These are phyloP conservation scores for Schwanniomyces sp. DNA, from an alignment of 805 yeast species.

Conservation along the genomic window DNA sequence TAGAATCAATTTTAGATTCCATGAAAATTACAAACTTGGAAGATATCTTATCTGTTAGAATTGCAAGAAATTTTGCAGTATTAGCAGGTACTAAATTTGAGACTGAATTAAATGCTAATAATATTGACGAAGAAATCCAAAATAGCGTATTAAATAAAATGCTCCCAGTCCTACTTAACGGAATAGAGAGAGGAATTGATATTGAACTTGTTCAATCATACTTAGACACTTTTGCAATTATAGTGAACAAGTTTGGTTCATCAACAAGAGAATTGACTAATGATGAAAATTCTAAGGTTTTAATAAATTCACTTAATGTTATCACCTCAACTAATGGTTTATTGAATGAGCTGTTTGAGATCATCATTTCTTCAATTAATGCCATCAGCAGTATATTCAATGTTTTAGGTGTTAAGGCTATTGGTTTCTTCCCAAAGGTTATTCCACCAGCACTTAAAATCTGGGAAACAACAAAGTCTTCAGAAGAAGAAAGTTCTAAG, in stretches of 20 bases:
- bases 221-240: slow-evolving; percentile 62
- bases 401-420: slow-evolving; percentile 79
- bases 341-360: slow-evolving; percentile 54
- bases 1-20: slow-evolving; percentile 51
- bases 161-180: slow-evolving; percentile 48
- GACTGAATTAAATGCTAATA: slow-evolving; percentile 52
- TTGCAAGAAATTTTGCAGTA: slow-evolving; percentile 61
- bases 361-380: slow-evolving; percentile 70
- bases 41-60: slow-evolving; percentile 43
- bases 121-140: slow-evolving; percentile 43
- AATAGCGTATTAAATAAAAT: slow-evolving; percentile 52
- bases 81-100: slow-evolving; percentile 71
- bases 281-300: slow-evolving; percentile 44
- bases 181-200: slow-evolving; percentile 34
- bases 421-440: slow-evolving; percentile 82
- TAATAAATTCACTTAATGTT: slow-evolving; percentile 50
- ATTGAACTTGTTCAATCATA: slow-evolving; percentile 64
- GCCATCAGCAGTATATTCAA: slow-evolving; percentile 69
- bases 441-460: slow-evolving; percentile 71
- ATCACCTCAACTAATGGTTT: slow-evolving; percentile 55
- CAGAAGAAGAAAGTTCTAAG: slow-evolving; percentile 24
- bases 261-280: slow-evolving; percentile 22
- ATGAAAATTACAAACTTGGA: slow-evolving; percentile 31
- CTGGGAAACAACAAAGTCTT: slow-evolving; percentile 43
- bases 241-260: slow-evolving; percentile 62